Conservation (phyloP, 164 flowering plant genomes). For the Tinospora cordifolia region DNA sequence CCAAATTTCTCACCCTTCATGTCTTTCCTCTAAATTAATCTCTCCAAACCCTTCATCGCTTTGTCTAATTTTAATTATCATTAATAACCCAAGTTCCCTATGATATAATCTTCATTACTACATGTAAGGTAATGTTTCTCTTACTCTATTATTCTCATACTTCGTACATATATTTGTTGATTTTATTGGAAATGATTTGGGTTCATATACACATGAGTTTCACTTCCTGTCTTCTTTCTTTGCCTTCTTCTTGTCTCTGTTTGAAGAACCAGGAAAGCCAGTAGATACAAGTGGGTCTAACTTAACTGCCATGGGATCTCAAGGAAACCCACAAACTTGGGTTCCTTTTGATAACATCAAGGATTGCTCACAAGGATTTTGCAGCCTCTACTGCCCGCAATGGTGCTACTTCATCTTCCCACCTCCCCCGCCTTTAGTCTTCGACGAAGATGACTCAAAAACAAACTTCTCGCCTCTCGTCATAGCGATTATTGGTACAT, state of each 20-base stretch:
- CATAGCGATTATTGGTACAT: conserved; percentile 62
- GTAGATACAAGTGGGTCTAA: too few relatives aligned
- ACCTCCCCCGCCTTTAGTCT: conserved; percentile 64
- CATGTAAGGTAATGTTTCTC: not conserved
- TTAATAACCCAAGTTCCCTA: not conserved
- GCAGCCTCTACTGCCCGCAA: conserved; percentile 69
- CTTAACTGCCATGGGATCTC: conserved; percentile 32
- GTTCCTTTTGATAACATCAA: conserved; percentile 46
- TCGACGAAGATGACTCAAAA: conserved; percentile 34
- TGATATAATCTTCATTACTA: not conserved
- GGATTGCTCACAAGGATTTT: conserved; percentile 70
- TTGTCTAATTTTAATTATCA: not conserved
- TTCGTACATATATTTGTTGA: not conserved
- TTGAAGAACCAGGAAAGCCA: not conserved
- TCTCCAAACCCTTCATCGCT: not conserved
- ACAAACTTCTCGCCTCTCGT: conserved; percentile 65
- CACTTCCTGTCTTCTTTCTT: not conserved
- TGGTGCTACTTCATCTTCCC: conserved; percentile 68
- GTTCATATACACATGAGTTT: not conserved
- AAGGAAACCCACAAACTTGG: conserved; percentile 47
- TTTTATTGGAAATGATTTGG: not conserved
- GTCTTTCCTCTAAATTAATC: not conserved
- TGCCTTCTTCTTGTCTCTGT: not conserved
- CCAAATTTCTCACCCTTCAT: not conserved
- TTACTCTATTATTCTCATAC: not conserved